Conservation (phyloP, 2,329 filamentous ascomycete genomes). For the Fusarium verticillioides region DNA sequence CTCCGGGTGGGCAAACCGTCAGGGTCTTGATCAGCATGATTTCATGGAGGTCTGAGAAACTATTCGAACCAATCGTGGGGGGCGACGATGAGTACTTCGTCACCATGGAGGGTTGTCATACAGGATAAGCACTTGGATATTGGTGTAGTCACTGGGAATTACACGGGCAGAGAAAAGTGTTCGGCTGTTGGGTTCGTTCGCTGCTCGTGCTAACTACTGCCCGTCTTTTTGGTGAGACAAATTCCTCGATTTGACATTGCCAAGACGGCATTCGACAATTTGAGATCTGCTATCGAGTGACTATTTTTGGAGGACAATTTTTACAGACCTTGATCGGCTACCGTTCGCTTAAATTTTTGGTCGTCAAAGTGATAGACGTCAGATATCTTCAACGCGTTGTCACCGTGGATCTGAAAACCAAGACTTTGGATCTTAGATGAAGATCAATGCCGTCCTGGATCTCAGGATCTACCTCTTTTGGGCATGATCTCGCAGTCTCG, state of each 20-base stretch:
- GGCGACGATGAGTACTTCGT: background rate
- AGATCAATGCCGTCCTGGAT: background rate
- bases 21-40: slow-evolving; percentile 22
- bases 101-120: background rate
- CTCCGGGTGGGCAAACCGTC: background rate
- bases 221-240: background rate
- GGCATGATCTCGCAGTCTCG: background rate
- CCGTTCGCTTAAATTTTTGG: background rate
- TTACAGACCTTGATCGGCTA: background rate
- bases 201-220: background rate
- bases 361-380: background rate
- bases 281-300: background rate
- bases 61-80: slow-evolving; percentile 6
- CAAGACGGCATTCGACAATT: background rate
- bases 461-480: background rate
- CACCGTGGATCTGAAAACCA: background rate
- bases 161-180: background rate
- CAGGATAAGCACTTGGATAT: background rate
- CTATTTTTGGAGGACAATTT: background rate
- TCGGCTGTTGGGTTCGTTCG: background rate
- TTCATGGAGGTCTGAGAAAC: slow-evolving; percentile 7
- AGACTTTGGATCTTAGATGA: background rate
- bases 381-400: background rate
- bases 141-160: background rate
- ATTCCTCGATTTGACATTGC: background rate